phyloP scores from a whole-genome alignment of 768 basidiomycete genomes.

The Russula dissimulans region DNA sequence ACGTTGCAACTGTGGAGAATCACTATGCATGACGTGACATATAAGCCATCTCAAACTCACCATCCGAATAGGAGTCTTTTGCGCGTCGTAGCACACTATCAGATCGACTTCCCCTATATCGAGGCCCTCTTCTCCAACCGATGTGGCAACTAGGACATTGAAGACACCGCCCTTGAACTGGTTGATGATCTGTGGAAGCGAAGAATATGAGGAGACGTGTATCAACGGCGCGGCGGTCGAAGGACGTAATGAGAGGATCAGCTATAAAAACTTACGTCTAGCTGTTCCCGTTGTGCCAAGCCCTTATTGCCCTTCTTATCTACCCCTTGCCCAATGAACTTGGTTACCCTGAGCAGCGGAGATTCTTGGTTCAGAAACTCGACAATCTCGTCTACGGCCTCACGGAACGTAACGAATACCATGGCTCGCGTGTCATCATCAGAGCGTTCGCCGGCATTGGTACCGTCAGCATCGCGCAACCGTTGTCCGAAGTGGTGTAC shows the following conservation, averaged over 20 bases:
- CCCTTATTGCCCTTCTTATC: conserved; percentile 85
- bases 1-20: conserved; percentile 69
- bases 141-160: conserved; percentile 92
- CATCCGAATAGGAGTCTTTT: conserved; percentile 94
- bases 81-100: conserved; percentile 93
- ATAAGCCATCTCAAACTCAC: conserved; percentile 35
- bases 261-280: conserved; percentile 48
- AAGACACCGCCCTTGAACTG: conserved; percentile 80
- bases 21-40: background rate
- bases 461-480: conserved; percentile 24
- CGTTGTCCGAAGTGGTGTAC: conserved; percentile 68
- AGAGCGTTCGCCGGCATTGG: conserved; percentile 3
- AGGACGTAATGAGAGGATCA: conserved; percentile 1
- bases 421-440: conserved; percentile 61
- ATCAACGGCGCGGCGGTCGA: background rate
- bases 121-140: conserved; percentile 95
- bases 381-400: conserved; percentile 88
- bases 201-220: background rate
- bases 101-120: conserved; percentile 97
- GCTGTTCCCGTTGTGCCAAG: conserved; percentile 83
- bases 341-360: conserved; percentile 71
- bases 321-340: conserved; percentile 85
- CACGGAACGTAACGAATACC: conserved; percentile 89
- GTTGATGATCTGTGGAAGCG: conserved; percentile 55
- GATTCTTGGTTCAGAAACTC: conserved; percentile 63